Base-by-base conservation (phyloP, 805 yeast genomes). In the Teunomyces kruisii region DNA sequence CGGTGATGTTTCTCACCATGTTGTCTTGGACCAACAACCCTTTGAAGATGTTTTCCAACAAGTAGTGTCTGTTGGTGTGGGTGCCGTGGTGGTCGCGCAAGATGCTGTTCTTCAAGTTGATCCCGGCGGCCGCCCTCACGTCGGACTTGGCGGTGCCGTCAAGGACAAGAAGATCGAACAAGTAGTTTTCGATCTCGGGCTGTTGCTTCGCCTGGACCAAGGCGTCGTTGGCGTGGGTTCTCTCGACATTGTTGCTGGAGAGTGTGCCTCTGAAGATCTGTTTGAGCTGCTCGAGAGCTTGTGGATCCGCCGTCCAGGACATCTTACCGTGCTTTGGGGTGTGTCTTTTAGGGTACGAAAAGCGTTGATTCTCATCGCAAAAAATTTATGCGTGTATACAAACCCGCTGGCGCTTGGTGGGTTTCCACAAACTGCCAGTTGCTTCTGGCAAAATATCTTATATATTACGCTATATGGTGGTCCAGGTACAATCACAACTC, bases 61-160 rank as follows among this genome's bases (percentile, higher is more conserved):
- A 52, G 50, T 63, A 66, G 42, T 61, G 57, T 42, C 75, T 57
- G 53, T 65, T 51, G 51, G 39, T 39, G 46, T 17, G 13, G 36
- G n/a, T 15, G 32, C 36, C 30, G 17, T 19, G 16, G 35, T 17
- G 35, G 30, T 16, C n/a, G 9, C 27, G 17, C 30, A 54, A 56
- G n/a, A 90, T 67, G 49, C 79, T 79, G 64, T 91, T 92, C 61
- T 94, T 92, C 63, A 94, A 75, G 57, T 83, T 74, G 48, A 91
- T 66, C 8, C 98, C 99, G 1, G 97, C 92, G 0, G 96, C 83
- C 0, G 96, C 96, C 42, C 97, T 76, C 8, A 83, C 74, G 33
- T 80, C 81, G 0, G 81, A 64, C n/a, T 68, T 66, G 8, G 76
- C 68, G 26, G 52, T 38, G 14, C 73, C 68, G 36, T 83, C 84